Percentiles rank a stretch among this genome's conserved stretches.
Evolutionary conservation across 2,329 filamentous ascomycete genomes (phyloP).

Genomic region (Trichoderma koningiopsis): DNA sequence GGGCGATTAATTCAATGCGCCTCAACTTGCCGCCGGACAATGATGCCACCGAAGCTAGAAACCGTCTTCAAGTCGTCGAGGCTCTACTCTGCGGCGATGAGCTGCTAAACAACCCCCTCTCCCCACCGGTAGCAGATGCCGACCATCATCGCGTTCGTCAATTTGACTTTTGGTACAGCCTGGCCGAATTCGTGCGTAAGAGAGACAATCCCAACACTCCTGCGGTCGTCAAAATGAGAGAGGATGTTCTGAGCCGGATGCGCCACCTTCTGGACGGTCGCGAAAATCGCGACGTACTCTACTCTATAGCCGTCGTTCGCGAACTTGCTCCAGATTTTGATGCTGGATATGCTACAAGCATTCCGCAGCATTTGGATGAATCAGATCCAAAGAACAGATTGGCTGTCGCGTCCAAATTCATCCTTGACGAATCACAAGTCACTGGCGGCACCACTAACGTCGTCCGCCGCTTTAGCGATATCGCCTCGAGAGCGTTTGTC

Average conservation of each 20-base stretch:
- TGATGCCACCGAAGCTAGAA: slow-evolving; percentile 64
- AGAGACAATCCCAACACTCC: slow-evolving; percentile 59
- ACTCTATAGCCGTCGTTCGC: slow-evolving; percentile 80
- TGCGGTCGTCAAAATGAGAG: slow-evolving; percentile 54
- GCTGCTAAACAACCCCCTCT: slow-evolving; percentile 59
- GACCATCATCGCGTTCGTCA: slow-evolving; percentile 62
- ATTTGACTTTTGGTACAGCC: slow-evolving; percentile 78
- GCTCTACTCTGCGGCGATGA: slow-evolving; percentile 73
- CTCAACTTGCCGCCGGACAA: slow-evolving; percentile 53
- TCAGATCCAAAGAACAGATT: slow-evolving; percentile 67
- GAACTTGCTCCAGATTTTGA: slow-evolving; percentile 69
- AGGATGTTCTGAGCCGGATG: slow-evolving; percentile 65
- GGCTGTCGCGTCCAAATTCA: slow-evolving; percentile 69
- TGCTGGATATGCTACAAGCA: slow-evolving; percentile 57
- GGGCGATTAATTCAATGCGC: slow-evolving; percentile 39
- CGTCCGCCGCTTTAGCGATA: slow-evolving; percentile 68
- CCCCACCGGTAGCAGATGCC: slow-evolving; percentile 50
- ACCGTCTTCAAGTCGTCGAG: slow-evolving; percentile 75
- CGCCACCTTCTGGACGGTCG: slow-evolving; percentile 73
- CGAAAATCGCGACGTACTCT: slow-evolving; percentile 88
- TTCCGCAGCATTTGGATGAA: slow-evolving; percentile 65
- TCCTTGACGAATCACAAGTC: slow-evolving; percentile 63
- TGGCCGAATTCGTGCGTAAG: slow-evolving; percentile 65
- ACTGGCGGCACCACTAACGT: slow-evolving; percentile 74
- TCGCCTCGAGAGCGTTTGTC: slow-evolving; percentile 64